These are phyloP conservation scores for Ustilago tritici DNA, from an alignment of 1,284 basidiomycete genomes.

Conservation along the genomic window DNA sequence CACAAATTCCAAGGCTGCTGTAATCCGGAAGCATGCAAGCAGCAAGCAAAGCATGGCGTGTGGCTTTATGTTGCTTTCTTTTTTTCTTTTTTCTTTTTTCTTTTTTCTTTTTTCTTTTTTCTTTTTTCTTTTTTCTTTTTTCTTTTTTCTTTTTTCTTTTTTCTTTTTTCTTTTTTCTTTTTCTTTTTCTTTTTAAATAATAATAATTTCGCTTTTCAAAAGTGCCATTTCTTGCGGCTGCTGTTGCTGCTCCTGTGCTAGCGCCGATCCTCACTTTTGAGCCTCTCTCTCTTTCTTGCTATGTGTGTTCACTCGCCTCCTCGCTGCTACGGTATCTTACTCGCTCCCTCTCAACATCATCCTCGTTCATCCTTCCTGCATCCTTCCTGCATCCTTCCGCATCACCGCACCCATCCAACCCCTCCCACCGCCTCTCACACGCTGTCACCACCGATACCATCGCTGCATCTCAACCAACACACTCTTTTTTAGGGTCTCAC, in stretches of 20 bases:
- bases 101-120: no score
- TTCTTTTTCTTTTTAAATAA: no score
- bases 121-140: accelerated
- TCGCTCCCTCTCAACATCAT: constrained; percentile 4
- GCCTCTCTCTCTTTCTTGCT: background rate
- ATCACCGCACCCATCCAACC: background rate
- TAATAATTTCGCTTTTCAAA: background rate
- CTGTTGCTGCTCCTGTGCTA: no score
- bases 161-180: no score
- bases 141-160: no score
- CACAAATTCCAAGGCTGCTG: background rate
- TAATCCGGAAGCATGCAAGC: background rate
- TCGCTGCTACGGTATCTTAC: no score
- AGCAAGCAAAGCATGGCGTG: background rate
- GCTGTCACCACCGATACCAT: background rate
- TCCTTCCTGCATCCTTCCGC: constrained; percentile 5
- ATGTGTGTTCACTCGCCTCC: background rate
- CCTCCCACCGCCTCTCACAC: background rate
- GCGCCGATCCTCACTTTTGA: background rate
- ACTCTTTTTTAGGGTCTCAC: background rate
- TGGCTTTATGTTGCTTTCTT: background rate
- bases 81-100: background rate
- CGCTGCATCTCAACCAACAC: constrained; percentile 3
- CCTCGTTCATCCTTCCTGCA: background rate
- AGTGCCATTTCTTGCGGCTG: background rate